These are phyloP conservation scores for Lolium rigidum DNA, from an alignment of 176 grass and related monocot genomes.

Conservation along the genomic window DNA sequence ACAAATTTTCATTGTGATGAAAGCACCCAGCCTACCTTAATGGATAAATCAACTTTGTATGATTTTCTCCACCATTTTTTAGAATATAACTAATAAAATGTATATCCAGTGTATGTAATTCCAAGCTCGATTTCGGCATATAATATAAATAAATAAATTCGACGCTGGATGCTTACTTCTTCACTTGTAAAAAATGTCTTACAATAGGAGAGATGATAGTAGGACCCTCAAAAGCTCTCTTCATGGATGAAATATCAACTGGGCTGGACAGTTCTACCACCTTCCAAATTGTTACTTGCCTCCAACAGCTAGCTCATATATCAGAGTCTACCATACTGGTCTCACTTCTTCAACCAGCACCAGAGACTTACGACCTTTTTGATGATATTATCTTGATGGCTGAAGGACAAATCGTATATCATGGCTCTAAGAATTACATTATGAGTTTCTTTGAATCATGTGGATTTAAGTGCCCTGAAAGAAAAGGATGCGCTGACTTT, in stretches of 20 bases:
- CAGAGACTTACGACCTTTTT: conserved; percentile 82
- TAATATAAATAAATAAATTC: background rate
- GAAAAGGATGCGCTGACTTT: conserved; percentile 81
- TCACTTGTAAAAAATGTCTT: conserved; percentile 19
- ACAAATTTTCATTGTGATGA: background rate
- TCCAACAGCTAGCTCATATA: conserved; percentile 79
- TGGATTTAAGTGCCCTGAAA: conserved; percentile 80
- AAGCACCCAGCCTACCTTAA: background rate
- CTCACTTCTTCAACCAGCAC: conserved; percentile 83
- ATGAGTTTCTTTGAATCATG: conserved; percentile 71
- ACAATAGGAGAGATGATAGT: conserved; percentile 81
- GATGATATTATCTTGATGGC: conserved; percentile 92
- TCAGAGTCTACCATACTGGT: conserved; percentile 64
- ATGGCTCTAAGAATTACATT: conserved; percentile 60
- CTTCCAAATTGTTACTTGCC: conserved; percentile 78
- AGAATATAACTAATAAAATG: background rate
- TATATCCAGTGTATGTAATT: background rate
- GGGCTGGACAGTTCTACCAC: conserved; percentile 87
- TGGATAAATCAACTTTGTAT: conserved; percentile 1
- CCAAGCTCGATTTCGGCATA: background rate
- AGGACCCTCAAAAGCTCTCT: conserved; percentile 73
- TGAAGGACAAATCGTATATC: conserved; percentile 79
- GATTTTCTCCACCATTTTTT: background rate
- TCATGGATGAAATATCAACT: conserved; percentile 98
- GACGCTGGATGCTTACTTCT: conserved; percentile 4